These are phyloP conservation scores for Hippophae rhamnoides DNA, from an alignment of 306 rosid genomes.

Conservation along the genomic window DNA sequence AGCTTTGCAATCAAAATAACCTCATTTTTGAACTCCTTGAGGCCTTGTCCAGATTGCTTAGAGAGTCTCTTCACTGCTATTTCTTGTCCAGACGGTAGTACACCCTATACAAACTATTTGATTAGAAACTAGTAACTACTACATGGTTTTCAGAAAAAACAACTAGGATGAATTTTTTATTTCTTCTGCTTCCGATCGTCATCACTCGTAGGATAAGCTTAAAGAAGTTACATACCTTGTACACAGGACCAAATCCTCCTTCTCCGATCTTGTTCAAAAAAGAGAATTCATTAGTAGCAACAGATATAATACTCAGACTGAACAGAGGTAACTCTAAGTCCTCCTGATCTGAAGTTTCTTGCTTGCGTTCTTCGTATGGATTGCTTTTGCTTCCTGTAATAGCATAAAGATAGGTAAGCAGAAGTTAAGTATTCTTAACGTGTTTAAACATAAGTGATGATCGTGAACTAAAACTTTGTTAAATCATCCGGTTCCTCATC, in stretches of 20 bases:
- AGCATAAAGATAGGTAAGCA: background rate
- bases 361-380: background rate
- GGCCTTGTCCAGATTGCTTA: constrained; percentile 4
- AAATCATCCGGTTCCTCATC: too few species aligned
- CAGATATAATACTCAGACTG: constrained; percentile 16
- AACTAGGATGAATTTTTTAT: too few species aligned
- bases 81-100: constrained; percentile 10
- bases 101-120: constrained; percentile 29
- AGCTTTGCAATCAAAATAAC: constrained; percentile 12
- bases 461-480: too few species aligned
- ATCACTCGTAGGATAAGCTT: background rate
- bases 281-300: constrained; percentile 28
- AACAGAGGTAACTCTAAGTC: constrained; percentile 23
- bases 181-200: background rate
- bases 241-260: constrained; percentile 56
- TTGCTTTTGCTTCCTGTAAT: background rate
- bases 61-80: constrained; percentile 13
- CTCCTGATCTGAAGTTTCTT: constrained; percentile 10
- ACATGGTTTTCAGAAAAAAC: background rate
- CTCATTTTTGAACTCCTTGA: constrained; percentile 8
- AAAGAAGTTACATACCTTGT: constrained; percentile 23
- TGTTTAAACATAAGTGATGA: too few species aligned
- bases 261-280: constrained; percentile 38
- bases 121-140: background rate
- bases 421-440: too few species aligned